Base-by-base conservation (phyloP, 1,139 yeast species). In the Scheffersomyces cryptocercus region DNA sequence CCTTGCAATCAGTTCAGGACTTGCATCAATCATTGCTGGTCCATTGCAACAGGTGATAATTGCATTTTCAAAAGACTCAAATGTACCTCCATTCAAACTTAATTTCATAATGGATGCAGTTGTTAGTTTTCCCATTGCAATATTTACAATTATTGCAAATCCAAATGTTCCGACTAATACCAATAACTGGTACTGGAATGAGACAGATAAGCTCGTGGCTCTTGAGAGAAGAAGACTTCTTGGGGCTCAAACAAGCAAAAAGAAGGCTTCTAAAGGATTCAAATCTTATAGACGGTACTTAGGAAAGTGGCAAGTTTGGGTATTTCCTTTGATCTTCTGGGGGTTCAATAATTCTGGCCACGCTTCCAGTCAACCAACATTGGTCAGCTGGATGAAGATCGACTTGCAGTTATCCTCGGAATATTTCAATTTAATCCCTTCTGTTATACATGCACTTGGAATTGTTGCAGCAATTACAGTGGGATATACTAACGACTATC, bases 51-150 rank as follows among this genome's bases (percentile, higher is more conserved):
- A 74, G 33, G 65, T 73, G 5, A 70, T 77, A 13, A 53, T 74
- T 20, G 53, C 54, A 2, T 57, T 36, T 7, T 46, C 42, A 14
- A 41, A 65, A 6, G 51, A 62, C 42, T 63, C 54, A 36, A 48
- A 35, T 16, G 48, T 55, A 52, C 68, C 49, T 3, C 73, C 79
- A 1, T 79, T 80, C 71, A 73, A 75, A 52, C 77, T 82, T 80
- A 68, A 77, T 54, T 79, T 78, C 46, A 67, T 79, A 16, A 67
- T 79, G 48, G 83, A 79, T 52, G 82, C 81, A 3, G 60, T 73
- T 12, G 67, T 80, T 37, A 70, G 82, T 3, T 59, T 77, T 29
- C 82, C 82, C 0, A 62, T 76, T 28, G 81, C 75, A 2, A 41
- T 75, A 14, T 74, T 70, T 51, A 64, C 75, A 36, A 59, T 73